A percentile compares a stretch with the other conserved stretches of the same genome.
Evolutionary conservation across 2,329 filamentous ascomycete species (phyloP).

Genomic region (Venturiaceae sp.): DNA sequence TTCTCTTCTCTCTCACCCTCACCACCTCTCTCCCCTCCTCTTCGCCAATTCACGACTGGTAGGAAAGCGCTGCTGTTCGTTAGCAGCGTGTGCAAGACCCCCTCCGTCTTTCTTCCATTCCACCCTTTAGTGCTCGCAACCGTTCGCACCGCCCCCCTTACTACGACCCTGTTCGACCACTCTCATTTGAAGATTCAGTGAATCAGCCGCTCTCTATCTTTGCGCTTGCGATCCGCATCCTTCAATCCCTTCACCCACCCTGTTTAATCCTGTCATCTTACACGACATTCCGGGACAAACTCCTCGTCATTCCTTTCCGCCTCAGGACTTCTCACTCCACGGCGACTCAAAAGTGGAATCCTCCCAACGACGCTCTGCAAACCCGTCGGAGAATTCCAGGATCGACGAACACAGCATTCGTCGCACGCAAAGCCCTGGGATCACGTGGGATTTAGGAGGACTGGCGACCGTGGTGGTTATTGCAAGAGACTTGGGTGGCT

Average conservation of each 20-base stretch:
- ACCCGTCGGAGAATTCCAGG: too few species aligned
- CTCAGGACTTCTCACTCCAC: background rate
- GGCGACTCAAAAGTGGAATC: background rate
- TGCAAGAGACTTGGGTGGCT: background rate
- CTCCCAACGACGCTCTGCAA: background rate
- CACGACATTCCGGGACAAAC: background rate
- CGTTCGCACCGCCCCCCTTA: background rate
- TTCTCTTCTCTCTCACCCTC: background rate
- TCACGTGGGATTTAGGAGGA: background rate
- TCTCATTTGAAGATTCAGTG: background rate
- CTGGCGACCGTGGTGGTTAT: background rate
- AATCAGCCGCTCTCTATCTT: background rate
- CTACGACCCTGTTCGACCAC: background rate
- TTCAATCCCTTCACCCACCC: background rate
- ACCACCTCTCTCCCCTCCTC: background rate
- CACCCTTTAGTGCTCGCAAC: background rate
- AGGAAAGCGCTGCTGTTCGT: background rate
- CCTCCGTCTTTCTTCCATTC: background rate
- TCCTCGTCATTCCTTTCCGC: background rate
- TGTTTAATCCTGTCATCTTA: background rate
- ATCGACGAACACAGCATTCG: background rate
- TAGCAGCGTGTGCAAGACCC: background rate
- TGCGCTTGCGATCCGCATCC: background rate
- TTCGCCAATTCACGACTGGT: background rate
- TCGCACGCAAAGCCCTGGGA: background rate